These are phyloP conservation scores for Xerocomus spinulosus DNA, from an alignment of 768 basidiomycete species.

Conservation along the genomic window DNA sequence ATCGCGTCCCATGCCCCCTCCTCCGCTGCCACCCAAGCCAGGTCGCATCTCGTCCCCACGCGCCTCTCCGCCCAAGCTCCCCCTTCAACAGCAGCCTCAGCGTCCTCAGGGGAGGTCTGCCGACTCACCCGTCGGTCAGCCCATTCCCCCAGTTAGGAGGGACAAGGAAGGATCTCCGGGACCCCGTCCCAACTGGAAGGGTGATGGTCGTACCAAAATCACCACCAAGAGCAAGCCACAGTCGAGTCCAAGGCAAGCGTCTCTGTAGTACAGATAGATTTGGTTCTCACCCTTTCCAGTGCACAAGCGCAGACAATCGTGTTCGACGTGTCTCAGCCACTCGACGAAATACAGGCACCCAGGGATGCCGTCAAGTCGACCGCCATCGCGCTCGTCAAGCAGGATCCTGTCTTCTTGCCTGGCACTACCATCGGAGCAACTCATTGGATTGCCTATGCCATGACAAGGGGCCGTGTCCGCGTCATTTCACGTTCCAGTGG, in stretches of 20 bases:
- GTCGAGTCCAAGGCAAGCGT: slow-evolving; percentile 53
- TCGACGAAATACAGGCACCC: slow-evolving; percentile 73
- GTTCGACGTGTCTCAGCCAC: slow-evolving; percentile 68
- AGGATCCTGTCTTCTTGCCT: slow-evolving; percentile 78
- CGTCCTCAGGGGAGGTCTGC: slow-evolving; percentile 45
- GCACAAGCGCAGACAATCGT: slow-evolving; percentile 63
- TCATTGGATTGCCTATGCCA: slow-evolving; percentile 90
- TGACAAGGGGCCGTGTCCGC: slow-evolving; percentile 87
- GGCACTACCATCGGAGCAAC: slow-evolving; percentile 88
- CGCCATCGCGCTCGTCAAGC: slow-evolving; percentile 83
- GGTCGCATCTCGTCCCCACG: slow-evolving; percentile 52
- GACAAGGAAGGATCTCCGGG: slow-evolving; percentile 73
- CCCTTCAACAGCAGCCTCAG: slow-evolving; percentile 39
- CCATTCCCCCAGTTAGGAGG: slow-evolving; percentile 37
- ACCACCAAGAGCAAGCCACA: slow-evolving; percentile 42
- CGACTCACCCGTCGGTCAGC: slow-evolving; percentile 47
- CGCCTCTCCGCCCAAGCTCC: slow-evolving; percentile 61
- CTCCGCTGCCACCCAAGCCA: slow-evolving; percentile 62
- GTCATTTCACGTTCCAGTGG: slow-evolving; percentile 87
- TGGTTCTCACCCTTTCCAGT: slow-evolving; percentile 31
- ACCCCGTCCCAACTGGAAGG: slow-evolving; percentile 44
- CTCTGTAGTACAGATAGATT: background rate
- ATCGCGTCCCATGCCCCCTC: slow-evolving; percentile 41
- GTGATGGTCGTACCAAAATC: slow-evolving; percentile 36
- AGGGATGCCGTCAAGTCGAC: slow-evolving; percentile 82